Evolutionary conservation across 2,329 filamentous ascomycete species (phyloP).

Genomic region (Capronia coronata): DNA sequence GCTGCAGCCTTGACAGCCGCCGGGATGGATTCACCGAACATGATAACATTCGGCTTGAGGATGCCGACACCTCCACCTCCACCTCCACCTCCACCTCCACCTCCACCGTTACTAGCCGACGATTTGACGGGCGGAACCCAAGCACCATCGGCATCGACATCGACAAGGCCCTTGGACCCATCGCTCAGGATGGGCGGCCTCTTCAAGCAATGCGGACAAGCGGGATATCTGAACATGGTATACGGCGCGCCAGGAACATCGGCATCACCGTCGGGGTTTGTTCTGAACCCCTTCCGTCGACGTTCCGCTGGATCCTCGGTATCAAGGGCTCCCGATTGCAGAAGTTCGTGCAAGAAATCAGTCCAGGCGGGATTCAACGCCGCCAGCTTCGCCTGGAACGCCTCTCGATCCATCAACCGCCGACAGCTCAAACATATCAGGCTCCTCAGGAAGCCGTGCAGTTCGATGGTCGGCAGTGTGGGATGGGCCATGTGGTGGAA

Average conservation of each 20-base stretch:
- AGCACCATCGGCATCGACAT: slow-evolving; percentile 73
- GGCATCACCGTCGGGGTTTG: slow-evolving; percentile 92
- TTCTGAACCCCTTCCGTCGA: slow-evolving; percentile 62
- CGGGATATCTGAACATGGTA: slow-evolving; percentile 81
- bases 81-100: slow-evolving; percentile 45
- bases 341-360: slow-evolving; percentile 63
- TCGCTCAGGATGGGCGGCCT: slow-evolving; percentile 53
- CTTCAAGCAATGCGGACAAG: slow-evolving; percentile 72
- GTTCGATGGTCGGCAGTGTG: slow-evolving; percentile 65
- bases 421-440: slow-evolving; percentile 75
- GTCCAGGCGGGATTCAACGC: slow-evolving; percentile 82
- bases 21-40: slow-evolving; percentile 90
- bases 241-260: slow-evolving; percentile 84
- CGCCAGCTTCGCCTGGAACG: slow-evolving; percentile 70
- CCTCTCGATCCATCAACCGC: slow-evolving; percentile 61
- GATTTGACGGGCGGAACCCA: slow-evolving; percentile 47
- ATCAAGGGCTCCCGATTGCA: slow-evolving; percentile 67
- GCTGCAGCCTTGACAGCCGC: slow-evolving; percentile 63
- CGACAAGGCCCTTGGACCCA: slow-evolving; percentile 53
- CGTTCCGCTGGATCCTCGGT: slow-evolving; percentile 69
- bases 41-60: slow-evolving; percentile 85
- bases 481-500: slow-evolving; percentile 79
- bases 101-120: slow-evolving; percentile 32
- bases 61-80: slow-evolving; percentile 64
- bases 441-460: slow-evolving; percentile 83